phyloP scores from a whole-genome alignment of 345 rosid genomes.

The Isatis tinctoria region DNA sequence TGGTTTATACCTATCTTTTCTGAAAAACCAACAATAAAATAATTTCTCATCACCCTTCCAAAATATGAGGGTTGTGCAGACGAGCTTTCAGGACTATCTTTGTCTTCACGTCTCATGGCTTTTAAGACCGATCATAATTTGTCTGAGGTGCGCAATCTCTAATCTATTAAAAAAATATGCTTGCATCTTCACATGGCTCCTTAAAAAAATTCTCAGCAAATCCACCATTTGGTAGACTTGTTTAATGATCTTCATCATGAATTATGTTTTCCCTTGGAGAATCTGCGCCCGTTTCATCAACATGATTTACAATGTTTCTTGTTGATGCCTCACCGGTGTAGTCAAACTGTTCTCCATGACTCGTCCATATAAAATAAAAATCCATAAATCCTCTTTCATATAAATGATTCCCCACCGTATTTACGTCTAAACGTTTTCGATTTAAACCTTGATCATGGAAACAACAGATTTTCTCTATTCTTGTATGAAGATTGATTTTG shows the following conservation, averaged over 20 bases:
- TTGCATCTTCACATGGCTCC: neutral
- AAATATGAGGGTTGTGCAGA: too few relatives aligned
- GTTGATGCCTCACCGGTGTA: neutral
- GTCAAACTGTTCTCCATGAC: neutral
- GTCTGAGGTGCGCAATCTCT: neutral
- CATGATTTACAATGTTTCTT: neutral
- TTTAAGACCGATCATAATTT: neutral
- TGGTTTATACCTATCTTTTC: too few relatives aligned
- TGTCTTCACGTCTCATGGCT: too few relatives aligned
- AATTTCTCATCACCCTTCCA: too few relatives aligned
- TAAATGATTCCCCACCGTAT: neutral
- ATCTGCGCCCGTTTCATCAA: neutral
- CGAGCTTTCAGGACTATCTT: too few relatives aligned
- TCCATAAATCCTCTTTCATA: neutral
- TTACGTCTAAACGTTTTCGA: neutral
- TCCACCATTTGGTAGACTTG: neutral
- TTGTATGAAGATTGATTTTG: neutral
- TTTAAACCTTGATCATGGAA: neutral
- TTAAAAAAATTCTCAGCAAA: neutral
- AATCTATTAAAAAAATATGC: neutral
- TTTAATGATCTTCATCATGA: neutral
- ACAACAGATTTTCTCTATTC: neutral
- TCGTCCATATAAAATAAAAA: neutral
- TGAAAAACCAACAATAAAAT: too few relatives aligned
- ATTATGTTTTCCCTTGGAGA: neutral